Conservation (phyloP, 441 rosid genomes). For the Aquilaria agallochum region DNA sequence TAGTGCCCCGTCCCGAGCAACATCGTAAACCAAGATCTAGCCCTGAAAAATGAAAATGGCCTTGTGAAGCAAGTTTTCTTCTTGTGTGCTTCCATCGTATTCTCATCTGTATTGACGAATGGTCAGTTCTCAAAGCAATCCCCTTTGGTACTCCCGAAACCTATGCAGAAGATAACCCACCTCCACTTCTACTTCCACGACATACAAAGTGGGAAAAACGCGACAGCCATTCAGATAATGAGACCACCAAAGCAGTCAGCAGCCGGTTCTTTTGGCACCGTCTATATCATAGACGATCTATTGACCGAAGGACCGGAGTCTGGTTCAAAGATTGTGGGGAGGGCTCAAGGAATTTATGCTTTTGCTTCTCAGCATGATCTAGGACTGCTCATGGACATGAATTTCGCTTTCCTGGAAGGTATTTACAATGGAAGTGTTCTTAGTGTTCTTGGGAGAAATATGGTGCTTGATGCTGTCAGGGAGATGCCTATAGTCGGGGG, state of each 20-base stretch:
- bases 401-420: constrained; percentile 18
- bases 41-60: constrained; percentile 11
- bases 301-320: constrained; percentile 14
- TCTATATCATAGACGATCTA: constrained; percentile 13
- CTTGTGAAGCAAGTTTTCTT: neutral
- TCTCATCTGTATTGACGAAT: constrained; percentile 9
- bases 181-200: constrained; percentile 20
- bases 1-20: neutral
- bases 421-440: constrained; percentile 22
- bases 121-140: constrained; percentile 10
- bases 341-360: constrained; percentile 19
- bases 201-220: constrained; percentile 10
- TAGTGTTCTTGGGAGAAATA: constrained; percentile 20
- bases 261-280: constrained; percentile 7
- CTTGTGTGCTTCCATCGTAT: neutral
- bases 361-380: constrained; percentile 17
- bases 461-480: constrained; percentile 1
- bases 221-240: constrained; percentile 3
- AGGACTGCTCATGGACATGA: constrained; percentile 21
- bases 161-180: constrained; percentile 14
- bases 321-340: constrained; percentile 18
- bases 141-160: neutral
- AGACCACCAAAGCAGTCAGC: constrained; percentile 3
- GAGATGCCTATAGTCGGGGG: constrained; percentile 23
- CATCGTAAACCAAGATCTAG: neutral